Conservation (phyloP, 768 basidiomycete genomes). For the Kwoniella mangroviensis region DNA sequence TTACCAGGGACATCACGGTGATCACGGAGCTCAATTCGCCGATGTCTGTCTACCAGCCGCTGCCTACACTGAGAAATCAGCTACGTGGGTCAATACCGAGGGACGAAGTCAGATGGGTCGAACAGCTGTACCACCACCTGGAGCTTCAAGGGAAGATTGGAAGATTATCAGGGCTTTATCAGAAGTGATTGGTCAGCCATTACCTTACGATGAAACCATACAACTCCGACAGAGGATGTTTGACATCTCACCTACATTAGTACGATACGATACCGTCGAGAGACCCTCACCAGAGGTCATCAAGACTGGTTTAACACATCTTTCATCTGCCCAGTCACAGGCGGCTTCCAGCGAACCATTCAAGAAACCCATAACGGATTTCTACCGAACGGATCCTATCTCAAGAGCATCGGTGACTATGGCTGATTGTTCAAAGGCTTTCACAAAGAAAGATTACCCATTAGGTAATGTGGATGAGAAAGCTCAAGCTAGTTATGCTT, state of each 20-base stretch:
- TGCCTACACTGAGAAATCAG: conserved; percentile 89
- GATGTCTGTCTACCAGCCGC: conserved; percentile 91
- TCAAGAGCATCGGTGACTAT: conserved; percentile 92
- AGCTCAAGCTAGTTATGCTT: conserved; percentile 49
- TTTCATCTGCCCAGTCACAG: conserved; percentile 63
- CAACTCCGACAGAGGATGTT: conserved; percentile 88
- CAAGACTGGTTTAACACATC: conserved; percentile 68
- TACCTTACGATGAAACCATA: conserved; percentile 89
- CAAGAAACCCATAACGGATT: conserved; percentile 82
- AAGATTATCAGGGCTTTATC: conserved; percentile 92
- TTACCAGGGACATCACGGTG: conserved; percentile 98
- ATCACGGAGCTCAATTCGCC: conserved; percentile 93
- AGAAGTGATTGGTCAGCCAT: conserved; percentile 75
- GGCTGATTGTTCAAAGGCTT: conserved; percentile 89
- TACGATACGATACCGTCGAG: conserved; percentile 83
- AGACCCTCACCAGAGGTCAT: conserved; percentile 74
- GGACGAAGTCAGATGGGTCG: conserved; percentile 88
- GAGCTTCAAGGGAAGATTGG: conserved; percentile 94
- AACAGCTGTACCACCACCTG: conserved; percentile 91
- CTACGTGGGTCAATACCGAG: conserved; percentile 97
- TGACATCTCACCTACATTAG: conserved; percentile 89
- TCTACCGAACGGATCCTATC: conserved; percentile 95
- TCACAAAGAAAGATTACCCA: conserved; percentile 65
- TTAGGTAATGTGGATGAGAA: conserved; percentile 38
- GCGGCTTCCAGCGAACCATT: conserved; percentile 61